Percentiles rank a stretch among this genome's conserved stretches.
Evolutionary conservation across 257 asterid species (phyloP).

Genomic region (Jaltomata sinuosa): DNA sequence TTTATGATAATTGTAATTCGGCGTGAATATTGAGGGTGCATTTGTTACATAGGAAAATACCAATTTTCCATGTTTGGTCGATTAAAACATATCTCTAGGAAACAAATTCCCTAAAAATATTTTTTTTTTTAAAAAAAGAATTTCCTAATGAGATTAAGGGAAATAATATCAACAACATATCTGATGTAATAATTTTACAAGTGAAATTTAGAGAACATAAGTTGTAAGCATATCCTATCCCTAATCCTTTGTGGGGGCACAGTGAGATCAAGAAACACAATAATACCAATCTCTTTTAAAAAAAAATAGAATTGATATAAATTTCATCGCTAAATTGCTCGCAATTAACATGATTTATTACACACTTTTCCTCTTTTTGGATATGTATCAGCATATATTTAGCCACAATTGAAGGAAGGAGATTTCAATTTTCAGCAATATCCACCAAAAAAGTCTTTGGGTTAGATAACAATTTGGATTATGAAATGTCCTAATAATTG

Average conservation of each 20-base stretch:
- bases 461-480: background rate
- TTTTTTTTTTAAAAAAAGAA: background rate
- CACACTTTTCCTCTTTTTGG: background rate
- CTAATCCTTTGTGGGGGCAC: no score
- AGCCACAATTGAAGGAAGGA: conserved; percentile 28
- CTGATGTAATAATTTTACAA: no score
- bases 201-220: no score
- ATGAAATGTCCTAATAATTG: conserved; percentile 9
- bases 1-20: background rate
- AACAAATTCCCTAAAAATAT: background rate
- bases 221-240: background rate
- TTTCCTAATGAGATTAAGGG: no score
- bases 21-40: background rate
- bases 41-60: background rate
- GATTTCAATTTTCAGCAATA: conserved; percentile 9
- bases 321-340: no score
- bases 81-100: background rate
- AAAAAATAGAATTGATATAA: no score
- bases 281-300: no score
- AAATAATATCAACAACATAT: no score
- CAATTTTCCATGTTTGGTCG: background rate
- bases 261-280: no score
- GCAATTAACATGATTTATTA: no score
- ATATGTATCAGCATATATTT: conserved; percentile 19
- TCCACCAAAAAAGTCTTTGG: conserved; percentile 17